Percentiles rank a stretch among this genome's conserved stretches.
Conservation (phyloP, 2,329 filamentous ascomycete genomes). For the Cryphonectria radicalis region DNA sequence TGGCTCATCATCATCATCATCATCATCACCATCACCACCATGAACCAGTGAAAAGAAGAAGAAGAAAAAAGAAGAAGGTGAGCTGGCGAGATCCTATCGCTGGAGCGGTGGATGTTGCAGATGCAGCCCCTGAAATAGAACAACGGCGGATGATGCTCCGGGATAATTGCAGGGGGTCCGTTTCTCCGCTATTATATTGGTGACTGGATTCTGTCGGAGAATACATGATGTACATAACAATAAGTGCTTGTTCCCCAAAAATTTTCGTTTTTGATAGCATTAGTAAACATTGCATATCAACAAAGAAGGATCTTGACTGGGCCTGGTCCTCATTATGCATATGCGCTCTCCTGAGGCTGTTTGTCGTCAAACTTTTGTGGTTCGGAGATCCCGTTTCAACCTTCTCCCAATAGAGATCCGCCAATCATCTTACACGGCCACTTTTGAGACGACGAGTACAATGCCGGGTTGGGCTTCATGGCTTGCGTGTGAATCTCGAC, state of each 20-base stretch:
- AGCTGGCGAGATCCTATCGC: not conserved
- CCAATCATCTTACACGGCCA: constrained; percentile 31
- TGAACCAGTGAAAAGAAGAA: not conserved
- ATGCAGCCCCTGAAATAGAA: constrained; percentile 25
- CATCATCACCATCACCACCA: not conserved
- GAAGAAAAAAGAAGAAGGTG: not conserved
- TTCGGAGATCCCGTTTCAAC: constrained; percentile 9
- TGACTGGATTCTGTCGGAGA: not conserved
- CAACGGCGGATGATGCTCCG: constrained; percentile 25
- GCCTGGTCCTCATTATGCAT: not conserved
- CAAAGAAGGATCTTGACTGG: not conserved
- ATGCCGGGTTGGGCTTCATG: not conserved
- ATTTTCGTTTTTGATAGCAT: too few species aligned
- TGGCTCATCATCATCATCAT: not conserved
- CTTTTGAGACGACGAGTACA: not conserved
- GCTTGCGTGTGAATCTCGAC: not conserved
- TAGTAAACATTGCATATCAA: not conserved
- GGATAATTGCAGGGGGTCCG: constrained; percentile 14
- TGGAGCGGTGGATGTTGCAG: constrained; percentile 23
- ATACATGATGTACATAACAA: not conserved
- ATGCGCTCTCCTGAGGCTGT: not conserved
- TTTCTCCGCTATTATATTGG: not conserved
- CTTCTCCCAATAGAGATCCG: not conserved
- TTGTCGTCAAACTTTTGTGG: not conserved
- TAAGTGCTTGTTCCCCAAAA: not conserved